Base-by-base conservation (phyloP, 352 stramenopile genomes). In the Phytophthora sojae region DNA sequence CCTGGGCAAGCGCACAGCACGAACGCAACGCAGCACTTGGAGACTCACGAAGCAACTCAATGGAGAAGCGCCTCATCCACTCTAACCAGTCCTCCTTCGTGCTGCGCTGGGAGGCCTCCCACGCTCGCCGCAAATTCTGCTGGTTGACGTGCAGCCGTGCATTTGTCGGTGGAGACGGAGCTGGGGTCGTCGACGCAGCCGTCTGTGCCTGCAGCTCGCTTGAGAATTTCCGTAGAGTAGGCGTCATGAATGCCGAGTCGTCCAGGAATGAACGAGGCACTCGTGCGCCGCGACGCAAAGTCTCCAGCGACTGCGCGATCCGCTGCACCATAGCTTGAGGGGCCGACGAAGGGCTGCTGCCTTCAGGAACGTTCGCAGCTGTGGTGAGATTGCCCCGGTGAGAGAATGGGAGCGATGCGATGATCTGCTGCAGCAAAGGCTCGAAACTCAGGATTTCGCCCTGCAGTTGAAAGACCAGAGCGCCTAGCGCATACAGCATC, bases 11-110 rank as follows among this genome's bases (percentile, higher is more conserved):
- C 15, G 94, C 90, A 51, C 91, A 96, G 69, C 95, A 98, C 2
- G 92, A 96, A 19, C 97, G 82, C 53, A 99, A 81, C 15, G 96
- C 96, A 45, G 96, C 90, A 39, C 91, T 98, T 9, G 98, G 97
- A 9, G 95, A 98, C 75, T 99, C 96, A 26, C 96, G 91, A n/a
- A 99, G 79, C 15, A 99, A 81, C 72, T 99, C 91, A 60, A 99
- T 95, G 8, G 92, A 96, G 61, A 99, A 97, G 0, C 96, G 82
- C 0, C 97, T 85, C 84, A 99, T 99, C 98, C 98, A 99, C 66
- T 99, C 97, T 26, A 97, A 81, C 97, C 97, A 99, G 73, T 99
- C 98, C 51, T 94, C 86, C 56, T 94, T 94, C 11, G 87, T 94
- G 25, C 85, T 93, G 55, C 93, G 82, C 68, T 99, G 94, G 2